Percentiles rank a stretch among this genome's conserved stretches.
Conservation (phyloP, 177 flowering plant species). For the Telopea speciosissima region DNA sequence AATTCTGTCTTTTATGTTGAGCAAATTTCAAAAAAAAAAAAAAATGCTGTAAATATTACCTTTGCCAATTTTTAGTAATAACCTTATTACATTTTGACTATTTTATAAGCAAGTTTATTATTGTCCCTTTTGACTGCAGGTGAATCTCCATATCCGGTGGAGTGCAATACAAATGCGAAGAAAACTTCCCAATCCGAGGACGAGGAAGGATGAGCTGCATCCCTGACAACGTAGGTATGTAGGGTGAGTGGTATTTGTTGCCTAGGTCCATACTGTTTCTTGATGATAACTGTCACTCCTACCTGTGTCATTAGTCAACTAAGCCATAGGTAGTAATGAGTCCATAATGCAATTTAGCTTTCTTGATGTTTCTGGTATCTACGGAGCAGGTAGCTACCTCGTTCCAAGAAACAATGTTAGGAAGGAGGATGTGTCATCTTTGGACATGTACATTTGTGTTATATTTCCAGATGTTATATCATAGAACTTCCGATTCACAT, state of each 20-base stretch:
- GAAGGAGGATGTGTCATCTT: background rate
- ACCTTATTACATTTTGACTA: background rate
- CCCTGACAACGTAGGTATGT: background rate
- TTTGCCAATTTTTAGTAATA: too few relatives aligned
- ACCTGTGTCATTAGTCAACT: too few relatives aligned
- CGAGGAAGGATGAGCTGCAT: slow-evolving; percentile 20
- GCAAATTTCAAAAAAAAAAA: too few relatives aligned
- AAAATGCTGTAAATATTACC: too few relatives aligned
- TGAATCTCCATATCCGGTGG: slow-evolving; percentile 10
- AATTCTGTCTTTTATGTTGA: too few relatives aligned
- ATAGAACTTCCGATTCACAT: too few relatives aligned
- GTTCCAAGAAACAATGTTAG: background rate
- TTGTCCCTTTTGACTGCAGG: slow-evolving; percentile 8
- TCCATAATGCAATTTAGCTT: background rate
- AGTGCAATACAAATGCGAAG: slow-evolving; percentile 8
- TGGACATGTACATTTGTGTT: background rate
- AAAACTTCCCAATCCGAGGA: slow-evolving; percentile 22
- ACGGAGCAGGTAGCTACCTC: background rate
- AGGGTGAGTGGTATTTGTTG: background rate
- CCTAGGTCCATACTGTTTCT: background rate
- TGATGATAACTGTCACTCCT: background rate
- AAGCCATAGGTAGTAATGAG: background rate
- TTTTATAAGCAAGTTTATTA: background rate
- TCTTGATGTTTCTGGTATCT: background rate
- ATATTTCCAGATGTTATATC: too few relatives aligned